phyloP scores from a whole-genome alignment of 2,329 filamentous ascomycete species.

The Hymenoscyphus infarciens region DNA sequence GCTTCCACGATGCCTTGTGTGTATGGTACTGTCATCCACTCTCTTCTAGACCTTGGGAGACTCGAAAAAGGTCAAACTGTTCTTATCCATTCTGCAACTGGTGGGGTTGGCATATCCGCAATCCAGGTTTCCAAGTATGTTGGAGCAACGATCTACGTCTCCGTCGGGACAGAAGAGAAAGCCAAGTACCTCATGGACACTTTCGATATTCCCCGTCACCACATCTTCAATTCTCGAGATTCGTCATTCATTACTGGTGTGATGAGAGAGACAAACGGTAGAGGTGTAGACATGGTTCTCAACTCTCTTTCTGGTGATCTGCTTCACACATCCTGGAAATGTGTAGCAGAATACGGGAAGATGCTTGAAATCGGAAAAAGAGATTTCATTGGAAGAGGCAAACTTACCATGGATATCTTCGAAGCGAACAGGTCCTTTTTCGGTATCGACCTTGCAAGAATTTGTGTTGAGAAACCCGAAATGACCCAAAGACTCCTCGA shows the following conservation, averaged over 20 bases:
- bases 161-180: conserved; percentile 23
- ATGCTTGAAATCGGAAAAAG: conserved; percentile 40
- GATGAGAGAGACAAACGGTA: conserved; percentile 19
- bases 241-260: conserved; percentile 28
- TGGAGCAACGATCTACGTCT: conserved; percentile 31
- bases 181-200: conserved; percentile 21
- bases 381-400: conserved; percentile 26
- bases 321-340: conserved; percentile 32
- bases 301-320: conserved; percentile 18
- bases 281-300: conserved; percentile 28
- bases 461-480: conserved; percentile 10
- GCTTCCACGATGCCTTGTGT: conserved; percentile 21
- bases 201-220: conserved; percentile 26
- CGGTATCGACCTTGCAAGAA: conserved; percentile 22
- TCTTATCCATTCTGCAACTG: conserved; percentile 33
- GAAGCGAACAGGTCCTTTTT: conserved; percentile 28
- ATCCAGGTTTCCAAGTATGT: conserved; percentile 31
- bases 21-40: conserved; percentile 21
- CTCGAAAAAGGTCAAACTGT: conserved; percentile 26
- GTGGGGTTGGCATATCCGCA: conserved; percentile 34
- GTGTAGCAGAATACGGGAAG: conserved; percentile 35
- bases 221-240: conserved; percentile 35
- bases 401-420: conserved; percentile 32
- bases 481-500: conserved; percentile 9
- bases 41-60: conserved; percentile 17